A percentile compares a stretch with the other conserved stretches of the same genome.
phyloP scores from a whole-genome alignment of 495 filamentous ascomycete species.

The Neurospora pannonica region DNA sequence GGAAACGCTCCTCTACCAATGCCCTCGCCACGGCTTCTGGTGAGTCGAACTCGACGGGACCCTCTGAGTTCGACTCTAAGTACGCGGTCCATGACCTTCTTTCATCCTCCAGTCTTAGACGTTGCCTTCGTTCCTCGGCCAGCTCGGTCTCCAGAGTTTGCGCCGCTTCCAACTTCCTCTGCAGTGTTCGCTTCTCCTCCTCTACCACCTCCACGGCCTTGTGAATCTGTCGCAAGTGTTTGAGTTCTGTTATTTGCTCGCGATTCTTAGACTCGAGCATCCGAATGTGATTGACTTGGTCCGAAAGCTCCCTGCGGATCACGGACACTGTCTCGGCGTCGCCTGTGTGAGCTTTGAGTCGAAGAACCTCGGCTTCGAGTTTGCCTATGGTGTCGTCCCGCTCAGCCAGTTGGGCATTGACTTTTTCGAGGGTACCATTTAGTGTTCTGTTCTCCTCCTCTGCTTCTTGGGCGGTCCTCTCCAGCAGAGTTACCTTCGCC shows the following conservation, averaged over 20 bases:
- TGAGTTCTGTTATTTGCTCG: constrained; percentile 71
- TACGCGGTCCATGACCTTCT: constrained; percentile 77
- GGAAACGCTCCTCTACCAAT: constrained; percentile 70
- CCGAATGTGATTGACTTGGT: constrained; percentile 84
- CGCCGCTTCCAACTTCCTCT: constrained; percentile 67
- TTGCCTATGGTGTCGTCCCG: constrained; percentile 60
- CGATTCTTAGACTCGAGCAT: constrained; percentile 70
- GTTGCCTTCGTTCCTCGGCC: constrained; percentile 66
- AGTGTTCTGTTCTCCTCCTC: constrained; percentile 60
- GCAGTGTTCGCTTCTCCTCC: constrained; percentile 82
- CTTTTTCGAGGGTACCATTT: constrained; percentile 48
- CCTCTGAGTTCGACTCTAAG: constrained; percentile 48
- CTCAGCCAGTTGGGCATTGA: constrained; percentile 57
- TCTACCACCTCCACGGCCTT: constrained; percentile 89
- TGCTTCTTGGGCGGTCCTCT: constrained; percentile 59
- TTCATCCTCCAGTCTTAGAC: constrained; percentile 84
- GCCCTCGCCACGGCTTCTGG: constrained; percentile 84
- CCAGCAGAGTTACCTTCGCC: constrained; percentile 56
- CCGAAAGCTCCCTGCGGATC: constrained; percentile 72
- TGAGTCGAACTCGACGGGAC: constrained; percentile 65
- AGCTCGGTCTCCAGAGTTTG: constrained; percentile 66
- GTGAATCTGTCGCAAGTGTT: constrained; percentile 64
- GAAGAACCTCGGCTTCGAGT: constrained; percentile 73
- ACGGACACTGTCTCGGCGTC: constrained; percentile 75
- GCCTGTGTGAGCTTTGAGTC: constrained; percentile 71